Evolutionary conservation across 2,329 filamentous ascomycete genomes (phyloP).

Genomic region (Xylaria sp.): DNA sequence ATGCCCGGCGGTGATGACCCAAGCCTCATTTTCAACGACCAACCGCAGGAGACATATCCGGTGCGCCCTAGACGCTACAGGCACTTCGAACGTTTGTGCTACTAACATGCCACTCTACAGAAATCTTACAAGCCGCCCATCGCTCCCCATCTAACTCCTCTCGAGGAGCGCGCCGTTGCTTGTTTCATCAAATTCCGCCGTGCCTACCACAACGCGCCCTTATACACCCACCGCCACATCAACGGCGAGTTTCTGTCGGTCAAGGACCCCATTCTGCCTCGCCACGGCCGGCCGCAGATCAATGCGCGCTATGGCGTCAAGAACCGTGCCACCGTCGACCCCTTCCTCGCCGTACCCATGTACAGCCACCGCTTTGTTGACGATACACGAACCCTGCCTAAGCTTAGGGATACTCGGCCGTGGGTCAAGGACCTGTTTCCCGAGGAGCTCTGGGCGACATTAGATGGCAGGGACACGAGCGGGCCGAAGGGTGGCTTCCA

Average conservation of each 20-base stretch:
- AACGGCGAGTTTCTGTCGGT: conserved; percentile 28
- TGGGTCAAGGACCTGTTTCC: conserved; percentile 60
- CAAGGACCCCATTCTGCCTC: conserved; percentile 48
- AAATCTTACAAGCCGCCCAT: conserved; percentile 54
- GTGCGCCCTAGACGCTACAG: conserved; percentile 40
- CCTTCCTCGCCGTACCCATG: conserved; percentile 63
- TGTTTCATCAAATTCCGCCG: conserved; percentile 62
- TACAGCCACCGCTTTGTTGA: conserved; percentile 62
- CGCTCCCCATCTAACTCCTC: conserved; percentile 49
- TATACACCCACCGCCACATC: conserved; percentile 61
- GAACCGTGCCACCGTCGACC: conserved; percentile 61
- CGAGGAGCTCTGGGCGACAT: conserved; percentile 58
- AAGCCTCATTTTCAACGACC: conserved; percentile 52
- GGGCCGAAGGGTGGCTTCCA: conserved; percentile 39
- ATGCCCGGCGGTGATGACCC: conserved; percentile 63
- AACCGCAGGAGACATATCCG: conserved; percentile 65
- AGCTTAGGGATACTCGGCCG: conserved; percentile 54
- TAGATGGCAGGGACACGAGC: conserved; percentile 53
- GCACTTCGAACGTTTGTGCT: not conserved
- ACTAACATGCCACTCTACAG: conserved; percentile 41
- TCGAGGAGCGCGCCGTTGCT: conserved; percentile 55
- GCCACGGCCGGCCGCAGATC: conserved; percentile 63
- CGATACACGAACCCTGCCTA: conserved; percentile 58
- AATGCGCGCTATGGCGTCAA: conserved; percentile 62
- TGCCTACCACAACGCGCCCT: conserved; percentile 59